Conservation (phyloP, 148 eudicot genomes). For the Hydrangea macrophylla region DNA sequence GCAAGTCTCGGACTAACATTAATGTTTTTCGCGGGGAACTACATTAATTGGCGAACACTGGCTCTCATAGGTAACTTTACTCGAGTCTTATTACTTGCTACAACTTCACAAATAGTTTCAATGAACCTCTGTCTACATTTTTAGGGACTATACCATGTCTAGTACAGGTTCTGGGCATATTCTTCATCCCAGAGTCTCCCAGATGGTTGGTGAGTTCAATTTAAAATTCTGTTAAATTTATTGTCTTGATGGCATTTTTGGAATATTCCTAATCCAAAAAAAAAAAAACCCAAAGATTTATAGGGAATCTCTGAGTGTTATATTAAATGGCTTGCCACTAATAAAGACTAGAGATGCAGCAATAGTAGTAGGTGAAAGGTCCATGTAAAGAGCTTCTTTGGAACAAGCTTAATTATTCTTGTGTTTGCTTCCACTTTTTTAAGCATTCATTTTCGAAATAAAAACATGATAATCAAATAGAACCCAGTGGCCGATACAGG, state of each 20-base stretch:
- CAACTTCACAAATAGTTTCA: background rate
- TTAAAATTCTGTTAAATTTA: background rate
- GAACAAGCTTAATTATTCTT: too few species aligned
- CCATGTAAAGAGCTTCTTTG: too few species aligned
- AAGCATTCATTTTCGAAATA: too few species aligned
- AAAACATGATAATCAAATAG: too few species aligned
- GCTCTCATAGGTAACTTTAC: constrained; percentile 38
- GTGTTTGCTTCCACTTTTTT: too few species aligned
- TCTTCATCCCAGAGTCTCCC: constrained; percentile 30
- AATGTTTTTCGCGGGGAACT: constrained; percentile 32
- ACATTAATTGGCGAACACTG: constrained; percentile 41
- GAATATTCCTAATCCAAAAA: background rate
- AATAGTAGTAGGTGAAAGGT: too few species aligned
- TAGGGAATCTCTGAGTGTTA: too few species aligned
- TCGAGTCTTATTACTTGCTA: background rate
- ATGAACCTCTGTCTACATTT: background rate
- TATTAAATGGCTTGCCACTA: background rate
- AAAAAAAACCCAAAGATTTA: too few species aligned
- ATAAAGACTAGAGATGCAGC: background rate
- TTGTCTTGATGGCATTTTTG: background rate
- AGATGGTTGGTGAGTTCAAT: constrained; percentile 25
- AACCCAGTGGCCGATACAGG: too few species aligned
- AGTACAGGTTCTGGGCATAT: constrained; percentile 14
- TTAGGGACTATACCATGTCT: constrained; percentile 18
- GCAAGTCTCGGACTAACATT: constrained; percentile 31